phyloP scores from a whole-genome alignment of 2,329 filamentous ascomycete genomes.

The Fusarium succisae region DNA sequence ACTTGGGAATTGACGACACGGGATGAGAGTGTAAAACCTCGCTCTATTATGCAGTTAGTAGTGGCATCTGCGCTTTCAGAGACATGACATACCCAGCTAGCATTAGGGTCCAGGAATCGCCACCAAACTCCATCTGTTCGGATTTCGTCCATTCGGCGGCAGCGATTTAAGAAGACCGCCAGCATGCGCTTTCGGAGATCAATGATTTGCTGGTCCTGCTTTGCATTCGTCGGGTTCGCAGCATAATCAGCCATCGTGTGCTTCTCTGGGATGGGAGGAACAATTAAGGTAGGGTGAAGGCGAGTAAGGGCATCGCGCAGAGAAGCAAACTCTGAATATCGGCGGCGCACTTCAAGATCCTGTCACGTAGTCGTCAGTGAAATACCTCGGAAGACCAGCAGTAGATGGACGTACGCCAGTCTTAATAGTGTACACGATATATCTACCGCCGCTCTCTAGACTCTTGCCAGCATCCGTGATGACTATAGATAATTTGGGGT shows the following conservation, averaged over 20 bases:
- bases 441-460: constrained; percentile 87
- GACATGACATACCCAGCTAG: constrained; percentile 81
- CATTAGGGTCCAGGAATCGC: constrained; percentile 97
- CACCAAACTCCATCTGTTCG: constrained; percentile 95
- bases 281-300: constrained; percentile 92
- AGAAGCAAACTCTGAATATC: constrained; percentile 97
- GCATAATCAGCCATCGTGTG: constrained; percentile 99
- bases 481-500: constrained; percentile 86
- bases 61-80: neutral
- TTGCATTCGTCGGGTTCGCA: constrained; percentile 96
- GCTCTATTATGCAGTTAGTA: constrained; percentile 63
- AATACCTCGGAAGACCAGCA: neutral
- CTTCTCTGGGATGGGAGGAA: constrained; percentile 98
- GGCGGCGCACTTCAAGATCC: constrained; percentile 93
- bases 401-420: constrained; percentile 75
- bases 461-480: constrained; percentile 98
- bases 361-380: constrained; percentile 49
- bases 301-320: constrained; percentile 87
- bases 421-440: constrained; percentile 96
- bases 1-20: constrained; percentile 90
- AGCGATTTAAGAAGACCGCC: constrained; percentile 93
- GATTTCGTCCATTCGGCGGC: constrained; percentile 90
- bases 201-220: constrained; percentile 96
- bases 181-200: constrained; percentile 97
- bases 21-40: constrained; percentile 96